Conservation (phyloP, 345 rosid species). For the Streptanthus diversifolius region DNA sequence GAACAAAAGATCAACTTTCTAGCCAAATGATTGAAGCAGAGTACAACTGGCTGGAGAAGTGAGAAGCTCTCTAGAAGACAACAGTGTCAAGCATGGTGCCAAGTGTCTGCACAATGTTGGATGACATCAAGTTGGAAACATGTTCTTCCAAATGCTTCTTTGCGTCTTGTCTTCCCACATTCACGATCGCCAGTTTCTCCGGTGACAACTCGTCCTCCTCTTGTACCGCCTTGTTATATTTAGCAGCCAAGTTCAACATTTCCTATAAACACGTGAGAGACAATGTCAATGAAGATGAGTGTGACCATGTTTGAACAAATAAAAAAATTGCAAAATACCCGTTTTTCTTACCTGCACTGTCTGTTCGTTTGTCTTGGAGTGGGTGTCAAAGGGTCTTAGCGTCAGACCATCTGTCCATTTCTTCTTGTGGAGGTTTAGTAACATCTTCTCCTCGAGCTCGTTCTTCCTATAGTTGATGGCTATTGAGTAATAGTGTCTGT, state of each 20-base stretch:
- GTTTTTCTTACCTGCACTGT: slow-evolving; percentile 67
- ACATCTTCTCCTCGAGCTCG: slow-evolving; percentile 98
- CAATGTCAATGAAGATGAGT: background rate
- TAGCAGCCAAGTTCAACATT: slow-evolving; percentile 74
- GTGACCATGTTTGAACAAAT: background rate
- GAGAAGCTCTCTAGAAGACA: slow-evolving; percentile 50
- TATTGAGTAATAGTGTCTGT: slow-evolving; percentile 96
- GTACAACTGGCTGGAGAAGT: background rate
- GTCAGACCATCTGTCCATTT: slow-evolving; percentile 99
- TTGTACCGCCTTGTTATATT: slow-evolving; percentile 95
- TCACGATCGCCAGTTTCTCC: slow-evolving; percentile 87
- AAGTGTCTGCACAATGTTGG: slow-evolving; percentile 92
- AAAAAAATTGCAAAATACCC: background rate
- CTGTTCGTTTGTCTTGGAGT: slow-evolving; percentile 89
- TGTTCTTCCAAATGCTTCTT: slow-evolving; percentile 98
- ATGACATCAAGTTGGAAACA: slow-evolving; percentile 93
- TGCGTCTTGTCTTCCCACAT: slow-evolving; percentile 97
- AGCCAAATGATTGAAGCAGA: background rate
- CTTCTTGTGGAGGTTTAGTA: slow-evolving; percentile 96
- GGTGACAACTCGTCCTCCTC: slow-evolving; percentile 97
- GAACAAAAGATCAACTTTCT: slow-evolving; percentile 16
- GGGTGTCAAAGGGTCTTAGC: slow-evolving; percentile 75
- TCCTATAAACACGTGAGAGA: slow-evolving; percentile 50
- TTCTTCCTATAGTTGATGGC: slow-evolving; percentile 97
- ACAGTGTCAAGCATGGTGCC: slow-evolving; percentile 99